phyloP scores from a whole-genome alignment of 2,329 filamentous ascomycete species.

The Rhinocladiella mackenziei region DNA sequence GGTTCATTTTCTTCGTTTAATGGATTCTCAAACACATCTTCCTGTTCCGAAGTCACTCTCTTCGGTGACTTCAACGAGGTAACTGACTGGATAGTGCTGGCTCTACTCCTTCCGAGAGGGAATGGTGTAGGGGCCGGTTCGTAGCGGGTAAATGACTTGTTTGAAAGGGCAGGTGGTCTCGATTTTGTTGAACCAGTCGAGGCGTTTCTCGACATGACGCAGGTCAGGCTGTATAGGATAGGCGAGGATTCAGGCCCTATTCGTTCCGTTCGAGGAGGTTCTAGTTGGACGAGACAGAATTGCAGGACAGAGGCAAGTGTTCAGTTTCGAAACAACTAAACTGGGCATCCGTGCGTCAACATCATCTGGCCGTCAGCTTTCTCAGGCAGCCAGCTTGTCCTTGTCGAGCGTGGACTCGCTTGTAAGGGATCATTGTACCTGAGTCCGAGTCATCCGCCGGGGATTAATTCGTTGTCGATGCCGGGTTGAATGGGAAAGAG shows the following conservation, averaged over 20 bases:
- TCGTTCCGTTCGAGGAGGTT: no score
- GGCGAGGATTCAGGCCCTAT: no score
- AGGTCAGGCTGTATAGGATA: conserved; percentile 54
- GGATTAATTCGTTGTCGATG: conserved; percentile 9
- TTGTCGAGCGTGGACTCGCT: neutral
- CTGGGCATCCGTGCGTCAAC: conserved; percentile 19
- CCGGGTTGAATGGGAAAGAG: neutral
- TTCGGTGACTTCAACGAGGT: conserved; percentile 25
- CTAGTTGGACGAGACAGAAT: neutral
- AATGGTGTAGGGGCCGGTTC: conserved; percentile 31
- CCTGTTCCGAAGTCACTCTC: conserved; percentile 26
- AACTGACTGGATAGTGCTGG: conserved; percentile 26
- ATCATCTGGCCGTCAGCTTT: conserved; percentile 2
- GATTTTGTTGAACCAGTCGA: conserved; percentile 30
- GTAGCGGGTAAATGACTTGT: conserved; percentile 39
- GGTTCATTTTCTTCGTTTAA: conserved; percentile 31
- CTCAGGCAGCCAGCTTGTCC: conserved; percentile 1
- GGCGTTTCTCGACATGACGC: conserved; percentile 36
- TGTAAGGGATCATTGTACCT: conserved; percentile 2
- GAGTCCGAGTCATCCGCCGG: conserved; percentile 17
- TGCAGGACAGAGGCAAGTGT: neutral
- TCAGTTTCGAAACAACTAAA: conserved; percentile 8
- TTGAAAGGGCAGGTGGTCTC: conserved; percentile 33
- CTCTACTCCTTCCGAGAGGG: conserved; percentile 28
- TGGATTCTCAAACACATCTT: conserved; percentile 46